These are phyloP conservation scores for Poterioochromonas sp. DNA, from an alignment of 352 stramenopile species.

Conservation along the genomic window DNA sequence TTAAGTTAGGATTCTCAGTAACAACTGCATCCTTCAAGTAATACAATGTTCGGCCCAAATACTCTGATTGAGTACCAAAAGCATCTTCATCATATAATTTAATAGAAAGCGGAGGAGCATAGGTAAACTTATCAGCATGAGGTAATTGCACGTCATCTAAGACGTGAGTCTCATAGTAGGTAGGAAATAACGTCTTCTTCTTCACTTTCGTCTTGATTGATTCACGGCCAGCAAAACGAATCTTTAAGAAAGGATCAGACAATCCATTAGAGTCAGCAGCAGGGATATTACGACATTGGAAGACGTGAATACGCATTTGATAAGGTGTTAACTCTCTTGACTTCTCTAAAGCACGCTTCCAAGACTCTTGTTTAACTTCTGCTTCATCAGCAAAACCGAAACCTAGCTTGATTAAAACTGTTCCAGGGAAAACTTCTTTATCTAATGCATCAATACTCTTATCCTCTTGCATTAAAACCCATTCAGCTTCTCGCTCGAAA, in stretches of 20 bases:
- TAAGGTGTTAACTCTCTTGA: slow-evolving; percentile 46
- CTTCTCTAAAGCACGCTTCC: neutral
- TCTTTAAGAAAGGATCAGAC: slow-evolving; percentile 63
- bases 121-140: slow-evolving; percentile 1
- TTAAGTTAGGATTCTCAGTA: neutral
- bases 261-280: slow-evolving; percentile 49
- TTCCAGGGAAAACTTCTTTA: slow-evolving; percentile 66
- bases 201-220: slow-evolving; percentile 7
- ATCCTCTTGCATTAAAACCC: slow-evolving; percentile 69
- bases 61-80: slow-evolving; percentile 3
- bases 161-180: slow-evolving; percentile 29
- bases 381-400: slow-evolving; percentile 58
- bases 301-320: slow-evolving; percentile 67
- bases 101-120: neutral
- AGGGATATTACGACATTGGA: slow-evolving; percentile 59
- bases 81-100: slow-evolving; percentile 17
- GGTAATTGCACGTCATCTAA: slow-evolving; percentile 30
- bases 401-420: slow-evolving; percentile 61
- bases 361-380: neutral
- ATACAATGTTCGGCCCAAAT: slow-evolving; percentile 3
- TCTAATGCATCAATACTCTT: slow-evolving; percentile 61
- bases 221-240: neutral
- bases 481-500: slow-evolving; percentile 56
- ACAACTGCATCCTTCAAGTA: slow-evolving; percentile 20
- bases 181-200: slow-evolving; percentile 36